phyloP scores from a whole-genome alignment of 2,329 filamentous ascomycete species.

The Tolypocladium album region DNA sequence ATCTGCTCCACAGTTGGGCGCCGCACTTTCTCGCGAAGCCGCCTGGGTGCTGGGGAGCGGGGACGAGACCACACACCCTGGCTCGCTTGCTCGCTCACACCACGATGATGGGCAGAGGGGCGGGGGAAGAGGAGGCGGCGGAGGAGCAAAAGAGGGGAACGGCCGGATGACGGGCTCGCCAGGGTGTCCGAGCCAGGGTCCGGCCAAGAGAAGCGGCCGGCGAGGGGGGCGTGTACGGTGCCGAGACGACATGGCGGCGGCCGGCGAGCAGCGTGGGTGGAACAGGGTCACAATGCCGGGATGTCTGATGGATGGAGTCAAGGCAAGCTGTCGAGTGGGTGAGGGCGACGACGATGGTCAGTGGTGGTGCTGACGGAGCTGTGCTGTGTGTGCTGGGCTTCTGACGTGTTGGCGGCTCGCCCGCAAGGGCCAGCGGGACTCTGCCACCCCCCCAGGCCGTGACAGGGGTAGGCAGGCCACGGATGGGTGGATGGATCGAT shows the following conservation, averaged over 20 bases:
- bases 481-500: neutral
- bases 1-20: slow-evolving; percentile 1
- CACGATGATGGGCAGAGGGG: neutral
- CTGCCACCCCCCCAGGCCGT: neutral
- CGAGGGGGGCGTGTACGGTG: slow-evolving; percentile 2
- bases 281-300: slow-evolving; percentile 4
- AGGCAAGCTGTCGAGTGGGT: neutral
- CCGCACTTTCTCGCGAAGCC: neutral
- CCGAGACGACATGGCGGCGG: neutral
- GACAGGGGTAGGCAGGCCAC: neutral
- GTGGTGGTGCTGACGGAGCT: slow-evolving; percentile 9
- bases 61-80: neutral
- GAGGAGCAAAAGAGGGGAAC: neutral
- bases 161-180: neutral
- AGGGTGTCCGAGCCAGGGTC: neutral
- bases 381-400: slow-evolving; percentile 3
- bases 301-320: slow-evolving; percentile 1
- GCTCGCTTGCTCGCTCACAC: neutral
- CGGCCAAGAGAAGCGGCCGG: neutral
- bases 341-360: neutral
- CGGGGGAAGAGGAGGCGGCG: neutral
- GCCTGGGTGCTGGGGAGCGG: neutral
- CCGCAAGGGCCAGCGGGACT: neutral
- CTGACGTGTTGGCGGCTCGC: slow-evolving; percentile 3
- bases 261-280: slow-evolving; percentile 3